Percentiles rank a stretch among this genome's conserved stretches.
phyloP scores from a whole-genome alignment of 192 early-diverging fungal genomes.

The Spizellomyces punctatus region DNA sequence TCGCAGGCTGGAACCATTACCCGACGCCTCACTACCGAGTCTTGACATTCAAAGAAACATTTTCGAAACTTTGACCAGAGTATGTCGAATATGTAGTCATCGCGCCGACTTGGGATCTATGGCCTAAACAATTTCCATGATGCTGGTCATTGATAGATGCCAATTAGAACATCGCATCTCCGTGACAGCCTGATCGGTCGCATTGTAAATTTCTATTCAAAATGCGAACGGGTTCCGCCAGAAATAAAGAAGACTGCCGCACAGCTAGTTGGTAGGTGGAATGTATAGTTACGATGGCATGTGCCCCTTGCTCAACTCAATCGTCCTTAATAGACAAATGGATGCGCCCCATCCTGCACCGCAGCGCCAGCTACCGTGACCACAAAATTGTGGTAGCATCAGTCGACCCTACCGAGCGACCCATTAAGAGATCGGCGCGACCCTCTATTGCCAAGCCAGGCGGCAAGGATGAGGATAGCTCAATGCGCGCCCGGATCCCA shows the following conservation, averaged over 20 bases:
- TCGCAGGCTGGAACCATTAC: constrained; percentile 79
- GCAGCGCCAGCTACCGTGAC: constrained; percentile 69
- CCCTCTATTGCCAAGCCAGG: background rate
- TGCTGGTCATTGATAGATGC: constrained; percentile 42
- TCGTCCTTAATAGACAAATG: constrained; percentile 63
- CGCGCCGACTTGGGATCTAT: too few relatives aligned
- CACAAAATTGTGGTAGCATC: background rate
- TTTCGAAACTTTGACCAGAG: constrained; percentile 68
- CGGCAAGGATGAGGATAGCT: background rate
- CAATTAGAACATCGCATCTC: constrained; percentile 74
- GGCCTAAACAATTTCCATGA: too few relatives aligned
- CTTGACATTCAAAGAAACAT: constrained; percentile 86
- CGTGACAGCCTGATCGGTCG: constrained; percentile 81
- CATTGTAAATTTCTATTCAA: constrained; percentile 87
- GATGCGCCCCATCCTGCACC: constrained; percentile 82
- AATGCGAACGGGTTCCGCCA: constrained; percentile 76
- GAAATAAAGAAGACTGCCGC: constrained; percentile 72
- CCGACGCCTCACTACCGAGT: constrained; percentile 84
- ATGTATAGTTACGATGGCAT: background rate
- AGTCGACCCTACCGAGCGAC: background rate
- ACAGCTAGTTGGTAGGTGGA: constrained; percentile 55
- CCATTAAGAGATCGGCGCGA: background rate
- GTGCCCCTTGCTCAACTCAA: background rate
- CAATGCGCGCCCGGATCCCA: constrained; percentile 16
- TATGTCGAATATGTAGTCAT: constrained; percentile 33